Evolutionary conservation across 2,329 filamentous ascomycete species (phyloP).

Genomic region (Penicillium sp.): DNA sequence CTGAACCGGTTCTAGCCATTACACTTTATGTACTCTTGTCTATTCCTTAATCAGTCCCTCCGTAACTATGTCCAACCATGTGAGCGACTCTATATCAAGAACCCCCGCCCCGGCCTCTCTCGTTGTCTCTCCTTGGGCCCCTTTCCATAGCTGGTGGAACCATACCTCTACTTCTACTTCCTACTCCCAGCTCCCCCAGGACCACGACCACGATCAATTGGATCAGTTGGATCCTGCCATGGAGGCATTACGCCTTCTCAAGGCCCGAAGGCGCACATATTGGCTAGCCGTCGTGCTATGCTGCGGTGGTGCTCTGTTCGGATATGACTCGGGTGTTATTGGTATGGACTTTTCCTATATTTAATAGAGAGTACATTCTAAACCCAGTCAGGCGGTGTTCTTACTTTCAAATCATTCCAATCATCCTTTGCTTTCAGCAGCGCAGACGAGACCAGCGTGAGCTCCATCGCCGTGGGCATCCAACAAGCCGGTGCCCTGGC

Average conservation of each 20-base stretch:
- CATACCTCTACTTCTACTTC: constrained; percentile 1
- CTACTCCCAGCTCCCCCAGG: constrained; percentile 18
- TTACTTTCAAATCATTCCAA: constrained; percentile 45
- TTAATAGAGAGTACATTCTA: not conserved
- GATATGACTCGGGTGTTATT: constrained; percentile 43
- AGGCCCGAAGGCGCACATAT: constrained; percentile 46
- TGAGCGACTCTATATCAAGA: constrained; percentile 11
- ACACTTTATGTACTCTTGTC: not conserved
- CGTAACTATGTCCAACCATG: constrained; percentile 13
- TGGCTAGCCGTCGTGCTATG: constrained; percentile 51
- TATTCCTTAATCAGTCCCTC: not conserved
- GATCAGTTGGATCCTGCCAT: constrained; percentile 2
- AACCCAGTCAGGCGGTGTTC: constrained; percentile 38
- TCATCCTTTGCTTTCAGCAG: constrained; percentile 41
- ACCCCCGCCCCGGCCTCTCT: constrained; percentile 6
- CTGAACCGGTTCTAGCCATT: not conserved
- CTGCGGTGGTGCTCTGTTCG: constrained; percentile 46
- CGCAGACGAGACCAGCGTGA: constrained; percentile 40
- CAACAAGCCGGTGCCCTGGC: constrained; percentile 52
- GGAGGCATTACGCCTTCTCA: constrained; percentile 11
- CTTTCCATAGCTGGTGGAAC: constrained; percentile 14
- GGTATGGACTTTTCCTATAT: constrained; percentile 25
- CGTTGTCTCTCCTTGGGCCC: constrained; percentile 5
- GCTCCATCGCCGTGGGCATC: constrained; percentile 48
- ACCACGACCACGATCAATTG: constrained; percentile 6